Evolutionary conservation across 2,329 filamentous ascomycete species (phyloP).

Genomic region (Fusarium sp.): DNA sequence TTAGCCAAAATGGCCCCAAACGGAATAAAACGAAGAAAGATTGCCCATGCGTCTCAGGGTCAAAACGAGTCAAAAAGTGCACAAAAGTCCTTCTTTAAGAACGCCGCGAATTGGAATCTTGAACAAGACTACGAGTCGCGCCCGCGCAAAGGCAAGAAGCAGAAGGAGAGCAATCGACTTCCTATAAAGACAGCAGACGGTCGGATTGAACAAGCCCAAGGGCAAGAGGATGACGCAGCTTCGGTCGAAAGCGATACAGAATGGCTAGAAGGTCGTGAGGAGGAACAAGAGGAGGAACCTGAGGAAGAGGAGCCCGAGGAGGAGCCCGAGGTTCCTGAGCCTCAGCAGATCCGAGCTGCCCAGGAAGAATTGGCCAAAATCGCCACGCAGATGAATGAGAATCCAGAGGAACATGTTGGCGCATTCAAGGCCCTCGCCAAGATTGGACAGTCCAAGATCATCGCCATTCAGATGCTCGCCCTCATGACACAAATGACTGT

Average conservation of each 20-base stretch:
- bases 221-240: constrained; percentile 68
- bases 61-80: constrained; percentile 53
- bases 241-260: constrained; percentile 69
- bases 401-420: constrained; percentile 88
- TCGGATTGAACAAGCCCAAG: constrained; percentile 69
- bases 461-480: constrained; percentile 84
- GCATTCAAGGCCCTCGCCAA: constrained; percentile 82
- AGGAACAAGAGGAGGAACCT: constrained; percentile 60
- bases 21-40: constrained; percentile 67
- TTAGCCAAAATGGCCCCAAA: constrained; percentile 57
- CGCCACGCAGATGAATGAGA: constrained; percentile 84
- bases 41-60: constrained; percentile 61
- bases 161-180: constrained; percentile 77
- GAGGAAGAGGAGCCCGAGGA: constrained; percentile 61
- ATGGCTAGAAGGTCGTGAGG: constrained; percentile 71
- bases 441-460: constrained; percentile 75
- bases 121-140: constrained; percentile 91
- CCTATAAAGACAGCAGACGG: constrained; percentile 91
- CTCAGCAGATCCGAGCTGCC: constrained; percentile 83
- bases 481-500: constrained; percentile 88
- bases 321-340: constrained; percentile 74
- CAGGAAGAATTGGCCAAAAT: constrained; percentile 93
- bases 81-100: constrained; percentile 76
- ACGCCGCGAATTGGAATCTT: constrained; percentile 85
- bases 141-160: constrained; percentile 82